Base-by-base conservation (phyloP, 2,329 filamentous ascomycete genomes). In the Clonostachys sp. region DNA sequence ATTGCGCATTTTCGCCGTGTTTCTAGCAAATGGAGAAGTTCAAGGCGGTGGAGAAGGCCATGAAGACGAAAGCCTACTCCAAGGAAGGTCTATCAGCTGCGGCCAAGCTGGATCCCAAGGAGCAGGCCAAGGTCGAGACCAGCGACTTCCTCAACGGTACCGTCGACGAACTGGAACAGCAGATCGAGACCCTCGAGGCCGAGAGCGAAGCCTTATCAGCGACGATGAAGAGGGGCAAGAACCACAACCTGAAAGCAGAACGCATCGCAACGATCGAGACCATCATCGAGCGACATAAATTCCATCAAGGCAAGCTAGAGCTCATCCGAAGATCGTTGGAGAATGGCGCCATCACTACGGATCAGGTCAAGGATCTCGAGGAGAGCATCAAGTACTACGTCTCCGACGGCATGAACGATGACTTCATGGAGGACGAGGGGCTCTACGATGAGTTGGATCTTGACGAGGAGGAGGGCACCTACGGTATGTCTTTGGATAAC, bases 51-150 rank as follows among this genome's bases (percentile, higher is more conserved):
- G 94, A 99, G 71, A 99, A 99, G 77, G 94, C 96, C 62, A 97
- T 99, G 94, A 99, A 99, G 78, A 99, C 94, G 48, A 99, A 99
- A 70, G 94, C 94, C 51, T 99, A 96, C 72, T 97, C 94, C 52
- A 97, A 99, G 76, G 94, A 97, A 71, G 94, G 94, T 41, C 74
- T 99, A 55, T 94, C 89, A 53, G 89, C 92, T 45, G 90, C 91
- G 24, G 86, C 90, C 45, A 95, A 95, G 69, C 80, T 97, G 54
- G 94, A 99, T 71, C 94, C 94, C n/a, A 95, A 91, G 65, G 94
- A 97, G 67, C 90, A 95, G 67, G 92, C 95, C 65, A 95, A 96
- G 71, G 77, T 88, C 52, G 92, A 97, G 59, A 80, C 88, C 33
- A 83, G 86, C 71, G 87, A 96, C 48, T 97, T 97, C 70, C 74